Conservation (phyloP, 1,284 basidiomycete genomes). For the Trichosporon faecale region DNA sequence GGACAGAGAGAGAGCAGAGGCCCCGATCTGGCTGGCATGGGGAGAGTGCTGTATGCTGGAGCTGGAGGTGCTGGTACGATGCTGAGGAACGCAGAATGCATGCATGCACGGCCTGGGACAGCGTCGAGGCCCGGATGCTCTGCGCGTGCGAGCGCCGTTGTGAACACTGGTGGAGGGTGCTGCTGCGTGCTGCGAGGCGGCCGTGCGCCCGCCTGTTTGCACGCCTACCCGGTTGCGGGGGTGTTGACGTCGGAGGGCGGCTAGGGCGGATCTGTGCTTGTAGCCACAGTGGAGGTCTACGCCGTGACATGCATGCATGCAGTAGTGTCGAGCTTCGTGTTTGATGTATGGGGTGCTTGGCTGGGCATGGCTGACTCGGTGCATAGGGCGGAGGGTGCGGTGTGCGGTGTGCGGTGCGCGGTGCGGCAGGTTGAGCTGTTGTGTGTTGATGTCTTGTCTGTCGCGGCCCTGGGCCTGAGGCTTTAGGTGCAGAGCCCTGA, state of each 20-base stretch:
- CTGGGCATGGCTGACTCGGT: background rate
- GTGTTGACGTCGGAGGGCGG: background rate
- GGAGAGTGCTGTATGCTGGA: background rate
- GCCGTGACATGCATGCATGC: background rate
- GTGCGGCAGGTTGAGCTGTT: background rate
- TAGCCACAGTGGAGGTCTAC: background rate
- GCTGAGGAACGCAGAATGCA: background rate
- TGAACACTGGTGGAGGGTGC: background rate
- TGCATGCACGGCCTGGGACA: background rate
- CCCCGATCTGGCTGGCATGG: background rate
- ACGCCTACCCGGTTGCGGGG: background rate
- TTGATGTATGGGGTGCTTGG: background rate
- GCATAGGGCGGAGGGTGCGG: background rate
- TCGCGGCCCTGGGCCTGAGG: background rate
- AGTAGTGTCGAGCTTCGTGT: background rate
- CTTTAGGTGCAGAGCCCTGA: background rate
- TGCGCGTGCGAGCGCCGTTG: background rate
- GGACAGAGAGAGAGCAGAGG: background rate
- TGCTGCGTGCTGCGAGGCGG: background rate
- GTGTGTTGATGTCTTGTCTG: background rate
- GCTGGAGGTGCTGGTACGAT: background rate
- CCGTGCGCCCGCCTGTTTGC: slow-evolving; percentile 1
- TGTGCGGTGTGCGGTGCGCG: background rate
- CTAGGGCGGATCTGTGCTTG: background rate
- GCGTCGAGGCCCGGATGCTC: background rate